Percentiles rank a stretch among this genome's conserved stretches.
Conservation (phyloP, 2,329 filamentous ascomycete genomes). For the Hypoxylon sp. region DNA sequence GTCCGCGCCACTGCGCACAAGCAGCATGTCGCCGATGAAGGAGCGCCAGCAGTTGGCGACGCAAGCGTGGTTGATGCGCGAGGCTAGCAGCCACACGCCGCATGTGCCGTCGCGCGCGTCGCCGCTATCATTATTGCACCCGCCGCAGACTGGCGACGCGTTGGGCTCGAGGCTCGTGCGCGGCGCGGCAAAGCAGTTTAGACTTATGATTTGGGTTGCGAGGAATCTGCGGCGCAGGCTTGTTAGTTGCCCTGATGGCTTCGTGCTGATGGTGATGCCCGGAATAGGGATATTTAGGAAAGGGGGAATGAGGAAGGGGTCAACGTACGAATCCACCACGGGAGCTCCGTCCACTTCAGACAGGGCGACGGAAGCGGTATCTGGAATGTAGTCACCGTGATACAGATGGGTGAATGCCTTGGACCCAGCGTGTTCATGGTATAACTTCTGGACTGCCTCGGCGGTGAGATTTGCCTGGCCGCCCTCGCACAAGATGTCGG, state of each 20-base stretch:
- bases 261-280: background rate
- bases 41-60: constrained; percentile 53
- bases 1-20: constrained; percentile 56
- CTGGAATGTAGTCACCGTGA: constrained; percentile 51
- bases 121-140: background rate
- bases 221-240: constrained; percentile 51
- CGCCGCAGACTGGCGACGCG: background rate
- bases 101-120: constrained; percentile 37
- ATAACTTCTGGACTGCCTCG: constrained; percentile 55
- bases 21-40: constrained; percentile 63
- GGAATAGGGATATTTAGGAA: too few species aligned
- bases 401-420: constrained; percentile 49
- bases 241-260: background rate
- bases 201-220: constrained; percentile 50
- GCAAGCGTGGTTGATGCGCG: constrained; percentile 63
- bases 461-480: constrained; percentile 52
- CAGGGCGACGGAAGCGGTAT: too few species aligned
- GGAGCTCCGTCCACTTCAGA: constrained; percentile 48
- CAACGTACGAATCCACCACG: constrained; percentile 56
- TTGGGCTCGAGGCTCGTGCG: constrained; percentile 31
- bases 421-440: constrained; percentile 49
- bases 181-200: constrained; percentile 54
- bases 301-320: too few species aligned
- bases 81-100: constrained; percentile 58
- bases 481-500: constrained; percentile 45